Percentiles rank a stretch among this genome's conserved stretches.
Conservation (phyloP, 441 rosid species). For the Biscutella laevigata region DNA sequence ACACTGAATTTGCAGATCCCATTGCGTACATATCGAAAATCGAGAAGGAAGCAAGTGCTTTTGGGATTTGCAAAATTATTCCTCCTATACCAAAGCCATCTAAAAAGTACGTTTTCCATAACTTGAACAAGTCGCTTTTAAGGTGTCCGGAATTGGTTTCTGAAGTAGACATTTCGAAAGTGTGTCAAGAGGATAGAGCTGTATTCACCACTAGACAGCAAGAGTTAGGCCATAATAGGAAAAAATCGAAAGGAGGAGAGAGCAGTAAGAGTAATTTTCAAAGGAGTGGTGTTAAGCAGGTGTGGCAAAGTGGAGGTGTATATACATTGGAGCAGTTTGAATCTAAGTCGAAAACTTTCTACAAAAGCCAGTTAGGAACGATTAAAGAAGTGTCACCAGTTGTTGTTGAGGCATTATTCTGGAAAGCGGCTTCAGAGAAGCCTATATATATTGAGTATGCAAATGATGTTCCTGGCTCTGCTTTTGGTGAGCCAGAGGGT, state of each 20-base stretch:
- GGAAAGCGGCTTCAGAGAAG: conserved; percentile 85
- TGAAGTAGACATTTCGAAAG: conserved; percentile 31
- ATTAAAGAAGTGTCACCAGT: conserved; percentile 64
- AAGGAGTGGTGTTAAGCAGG: conserved; percentile 57
- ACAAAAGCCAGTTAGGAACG: conserved; percentile 51
- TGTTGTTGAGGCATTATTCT: conserved; percentile 76
- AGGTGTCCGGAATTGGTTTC: conserved; percentile 68
- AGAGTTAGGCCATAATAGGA: conserved; percentile 72
- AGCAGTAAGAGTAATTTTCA: conserved; percentile 27
- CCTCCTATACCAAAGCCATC: conserved; percentile 95
- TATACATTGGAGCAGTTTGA: conserved; percentile 97
- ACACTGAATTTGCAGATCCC: conserved; percentile 97
- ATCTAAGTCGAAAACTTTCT: conserved; percentile 71
- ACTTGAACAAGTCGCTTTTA: conserved; percentile 73
- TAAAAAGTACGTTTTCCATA: conserved; percentile 61
- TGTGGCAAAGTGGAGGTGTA: conserved; percentile 96
- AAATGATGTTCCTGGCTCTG: conserved; percentile 98
- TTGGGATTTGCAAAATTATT: conserved; percentile 92
- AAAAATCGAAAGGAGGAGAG: conserved; percentile 47
- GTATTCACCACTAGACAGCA: conserved; percentile 95
- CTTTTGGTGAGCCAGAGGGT: conserved; percentile 77
- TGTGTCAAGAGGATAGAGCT: conserved; percentile 47
- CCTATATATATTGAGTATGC: conserved; percentile 91
- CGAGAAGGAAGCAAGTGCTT: conserved; percentile 86
- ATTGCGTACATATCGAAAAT: conserved; percentile 95